Percentiles rank a stretch among this genome's conserved stretches.
phyloP scores from a whole-genome alignment of 1,139 yeast species.

The Pichia sp. region DNA sequence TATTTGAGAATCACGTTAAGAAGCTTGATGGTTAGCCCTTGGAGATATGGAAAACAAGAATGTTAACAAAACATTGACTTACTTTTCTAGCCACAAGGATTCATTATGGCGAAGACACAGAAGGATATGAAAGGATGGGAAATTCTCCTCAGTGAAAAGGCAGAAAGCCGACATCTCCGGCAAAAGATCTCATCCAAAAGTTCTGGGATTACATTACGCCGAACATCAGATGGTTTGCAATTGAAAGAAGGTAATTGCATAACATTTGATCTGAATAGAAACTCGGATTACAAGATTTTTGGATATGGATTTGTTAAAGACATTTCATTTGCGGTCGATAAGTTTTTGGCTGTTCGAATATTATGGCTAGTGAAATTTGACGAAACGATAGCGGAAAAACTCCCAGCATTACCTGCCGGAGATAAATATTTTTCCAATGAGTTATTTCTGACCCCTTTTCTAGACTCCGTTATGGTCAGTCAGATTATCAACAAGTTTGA shows the following conservation, averaged over 20 bases:
- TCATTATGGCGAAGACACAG: constrained; percentile 22
- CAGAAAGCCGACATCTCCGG: constrained; percentile 17
- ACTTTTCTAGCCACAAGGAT: too few species aligned
- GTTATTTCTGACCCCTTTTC: constrained; percentile 40
- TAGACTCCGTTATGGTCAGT: constrained; percentile 34
- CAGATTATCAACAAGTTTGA: constrained; percentile 36
- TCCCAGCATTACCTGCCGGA: constrained; percentile 17
- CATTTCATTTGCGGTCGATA: constrained; percentile 39
- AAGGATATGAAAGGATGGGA: constrained; percentile 28
- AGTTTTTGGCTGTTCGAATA: constrained; percentile 38
- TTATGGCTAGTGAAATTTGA: constrained; percentile 35
- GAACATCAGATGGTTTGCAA: constrained; percentile 36
- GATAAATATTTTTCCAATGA: constrained; percentile 32
- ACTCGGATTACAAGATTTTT: neutral
- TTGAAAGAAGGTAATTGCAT: constrained; percentile 42
- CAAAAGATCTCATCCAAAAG: constrained; percentile 10
- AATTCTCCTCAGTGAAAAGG: constrained; percentile 17
- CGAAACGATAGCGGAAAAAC: constrained; percentile 23
- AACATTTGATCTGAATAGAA: constrained; percentile 22
- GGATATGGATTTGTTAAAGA: constrained; percentile 41
- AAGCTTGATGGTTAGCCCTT: too few species aligned
- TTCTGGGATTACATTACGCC: constrained; percentile 19
- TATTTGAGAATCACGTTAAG: neutral
- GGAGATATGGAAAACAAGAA: too few species aligned
- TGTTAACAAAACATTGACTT: too few species aligned